Evolutionary conservation across 176 grass and related monocot genomes (phyloP).

Genomic region (Lolium multiflorum): DNA sequence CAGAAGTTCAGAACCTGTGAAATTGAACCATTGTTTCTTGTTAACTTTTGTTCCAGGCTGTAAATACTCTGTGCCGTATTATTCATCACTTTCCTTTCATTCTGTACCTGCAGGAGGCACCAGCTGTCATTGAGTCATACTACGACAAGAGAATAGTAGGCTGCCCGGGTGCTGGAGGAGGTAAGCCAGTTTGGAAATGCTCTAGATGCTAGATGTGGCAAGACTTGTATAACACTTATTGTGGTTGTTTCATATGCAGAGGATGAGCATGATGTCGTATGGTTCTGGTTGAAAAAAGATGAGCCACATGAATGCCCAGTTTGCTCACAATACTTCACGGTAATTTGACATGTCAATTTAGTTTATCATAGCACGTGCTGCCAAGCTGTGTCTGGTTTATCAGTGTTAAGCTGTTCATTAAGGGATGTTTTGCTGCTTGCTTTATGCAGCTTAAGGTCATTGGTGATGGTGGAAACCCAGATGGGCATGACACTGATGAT

Average conservation of each 20-base stretch:
- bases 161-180: constrained; percentile 93
- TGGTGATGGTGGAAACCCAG: constrained; percentile 86
- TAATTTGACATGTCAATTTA: constrained; percentile 46
- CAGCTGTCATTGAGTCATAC: constrained; percentile 86
- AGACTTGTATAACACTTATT: constrained; percentile 11
- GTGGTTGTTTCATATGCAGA: constrained; percentile 58
- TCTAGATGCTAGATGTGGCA: constrained; percentile 8
- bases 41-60: background rate
- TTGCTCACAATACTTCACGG: constrained; percentile 95
- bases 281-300: constrained; percentile 99
- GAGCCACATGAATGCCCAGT: constrained; percentile 91
- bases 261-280: constrained; percentile 98
- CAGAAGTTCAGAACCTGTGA: background rate
- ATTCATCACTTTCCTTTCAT: constrained; percentile 39
- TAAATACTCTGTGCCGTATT: constrained; percentile 19
- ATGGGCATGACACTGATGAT: constrained; percentile 68
- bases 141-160: constrained; percentile 97
- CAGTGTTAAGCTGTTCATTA: background rate
- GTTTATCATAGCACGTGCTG: background rate
- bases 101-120: constrained; percentile 69
- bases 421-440: constrained; percentile 6
- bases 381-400: background rate
- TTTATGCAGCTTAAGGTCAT: constrained; percentile 89
- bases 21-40: background rate
- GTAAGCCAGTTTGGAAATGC: constrained; percentile 54